These are phyloP conservation scores for Elaphomyces granulatus DNA, from an alignment of 495 filamentous ascomycete species.

Conservation along the genomic window DNA sequence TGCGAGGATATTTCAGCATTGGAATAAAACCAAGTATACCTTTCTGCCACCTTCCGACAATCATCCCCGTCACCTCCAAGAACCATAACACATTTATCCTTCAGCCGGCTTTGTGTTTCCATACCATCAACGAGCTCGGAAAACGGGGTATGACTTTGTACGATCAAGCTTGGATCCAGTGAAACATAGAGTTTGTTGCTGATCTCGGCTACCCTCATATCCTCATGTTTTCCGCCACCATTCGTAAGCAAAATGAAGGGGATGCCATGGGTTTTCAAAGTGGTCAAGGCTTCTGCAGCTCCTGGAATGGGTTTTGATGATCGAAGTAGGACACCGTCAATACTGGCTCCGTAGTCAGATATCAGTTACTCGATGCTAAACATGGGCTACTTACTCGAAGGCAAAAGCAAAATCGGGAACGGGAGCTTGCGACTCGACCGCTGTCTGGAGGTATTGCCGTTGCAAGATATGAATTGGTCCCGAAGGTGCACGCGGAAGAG, in stretches of 20 bases:
- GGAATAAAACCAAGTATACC: no score
- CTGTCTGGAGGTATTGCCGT: conserved; percentile 21
- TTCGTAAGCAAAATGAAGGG: conserved; percentile 84
- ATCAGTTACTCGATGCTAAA: conserved; percentile 1
- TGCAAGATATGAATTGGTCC: no score
- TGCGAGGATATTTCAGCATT: background rate
- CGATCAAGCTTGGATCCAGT: conserved; percentile 49
- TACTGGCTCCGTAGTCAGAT: conserved; percentile 34
- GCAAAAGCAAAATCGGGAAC: conserved; percentile 62
- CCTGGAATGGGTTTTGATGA: conserved; percentile 65
- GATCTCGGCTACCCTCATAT: conserved; percentile 53
- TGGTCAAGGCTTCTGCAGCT: conserved; percentile 57
- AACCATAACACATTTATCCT: conserved; percentile 65
- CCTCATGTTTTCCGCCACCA: conserved; percentile 69
- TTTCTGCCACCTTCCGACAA: conserved; percentile 61
- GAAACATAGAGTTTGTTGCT: conserved; percentile 45
- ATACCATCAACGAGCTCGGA: conserved; percentile 34
- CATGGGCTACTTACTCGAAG: conserved; percentile 51
- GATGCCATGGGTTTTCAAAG: conserved; percentile 54
- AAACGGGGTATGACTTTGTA: conserved; percentile 81
- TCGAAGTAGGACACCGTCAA: conserved; percentile 93
- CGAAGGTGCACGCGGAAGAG: no score
- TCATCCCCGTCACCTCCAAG: conserved; percentile 66
- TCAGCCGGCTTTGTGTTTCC: conserved; percentile 26
- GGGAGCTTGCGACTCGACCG: conserved; percentile 13